Evolutionary conservation across 2,329 filamentous ascomycete species (phyloP).

Genomic region (Sporothrix phasma): DNA sequence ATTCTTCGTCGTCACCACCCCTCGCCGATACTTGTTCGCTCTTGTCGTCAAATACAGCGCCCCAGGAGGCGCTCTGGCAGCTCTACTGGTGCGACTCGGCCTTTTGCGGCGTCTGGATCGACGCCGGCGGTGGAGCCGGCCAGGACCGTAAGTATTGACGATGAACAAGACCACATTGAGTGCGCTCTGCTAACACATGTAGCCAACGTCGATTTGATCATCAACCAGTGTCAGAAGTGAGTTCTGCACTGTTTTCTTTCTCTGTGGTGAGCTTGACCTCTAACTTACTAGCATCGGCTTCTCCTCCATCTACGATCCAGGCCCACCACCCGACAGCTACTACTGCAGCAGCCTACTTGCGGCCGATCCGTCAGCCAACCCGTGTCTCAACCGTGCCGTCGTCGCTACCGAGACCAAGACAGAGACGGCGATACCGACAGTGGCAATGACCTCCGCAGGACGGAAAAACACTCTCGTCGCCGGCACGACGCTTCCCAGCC

Average conservation of each 20-base stretch:
- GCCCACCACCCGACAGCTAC: constrained; percentile 26
- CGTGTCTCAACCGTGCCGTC: neutral
- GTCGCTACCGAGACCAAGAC: neutral
- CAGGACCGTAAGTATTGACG: constrained; percentile 36
- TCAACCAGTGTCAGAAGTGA: constrained; percentile 43
- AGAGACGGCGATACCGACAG: neutral
- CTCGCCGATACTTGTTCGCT: constrained; percentile 8
- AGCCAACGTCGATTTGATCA: constrained; percentile 44
- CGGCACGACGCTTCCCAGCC: neutral
- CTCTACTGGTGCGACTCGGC: constrained; percentile 44
- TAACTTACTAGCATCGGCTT: constrained; percentile 24
- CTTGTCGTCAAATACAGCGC: neutral
- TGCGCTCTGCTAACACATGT: neutral
- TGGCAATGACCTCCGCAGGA: neutral
- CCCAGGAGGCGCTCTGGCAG: constrained; percentile 30
- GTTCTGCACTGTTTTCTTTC: too few relatives aligned
- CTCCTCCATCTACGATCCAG: constrained; percentile 27
- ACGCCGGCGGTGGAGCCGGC: constrained; percentile 19
- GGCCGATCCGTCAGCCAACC: constrained; percentile 3
- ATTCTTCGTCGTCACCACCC: neutral
- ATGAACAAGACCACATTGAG: neutral
- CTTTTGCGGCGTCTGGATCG: constrained; percentile 38
- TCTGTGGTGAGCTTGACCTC: neutral
- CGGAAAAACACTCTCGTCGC: neutral
- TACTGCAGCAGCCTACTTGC: constrained; percentile 21